Evolutionary conservation across 345 rosid genomes (phyloP).

Genomic region (Ceriops decandra): DNA sequence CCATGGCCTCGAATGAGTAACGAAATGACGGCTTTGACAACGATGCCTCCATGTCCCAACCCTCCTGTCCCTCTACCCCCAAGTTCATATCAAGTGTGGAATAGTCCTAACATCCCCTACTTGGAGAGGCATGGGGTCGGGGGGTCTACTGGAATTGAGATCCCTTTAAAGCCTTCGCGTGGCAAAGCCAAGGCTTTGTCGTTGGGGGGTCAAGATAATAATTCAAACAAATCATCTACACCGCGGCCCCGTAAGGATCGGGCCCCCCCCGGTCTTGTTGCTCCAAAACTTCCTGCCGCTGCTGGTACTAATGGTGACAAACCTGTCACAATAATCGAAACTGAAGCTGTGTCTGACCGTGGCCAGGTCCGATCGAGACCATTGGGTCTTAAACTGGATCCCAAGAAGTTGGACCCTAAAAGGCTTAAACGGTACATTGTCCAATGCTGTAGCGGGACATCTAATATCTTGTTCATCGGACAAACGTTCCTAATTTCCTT

Average conservation of each 20-base stretch:
- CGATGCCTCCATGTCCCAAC: not conserved
- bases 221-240: not conserved
- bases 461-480: too few species aligned
- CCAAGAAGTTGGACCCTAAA: conserved; percentile 26
- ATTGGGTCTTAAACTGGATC: conserved; percentile 2
- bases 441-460: too few species aligned
- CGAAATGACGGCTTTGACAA: not conserved
- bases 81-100: conserved; percentile 10
- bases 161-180: not conserved
- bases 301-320: not conserved
- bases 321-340: not conserved
- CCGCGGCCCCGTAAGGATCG: not conserved
- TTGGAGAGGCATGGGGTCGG: too few species aligned
- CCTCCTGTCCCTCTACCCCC: conserved; percentile 5
- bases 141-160: not conserved
- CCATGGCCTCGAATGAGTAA: not conserved
- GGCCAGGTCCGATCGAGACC: not conserved
- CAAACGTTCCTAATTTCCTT: too few species aligned
- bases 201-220: not conserved
- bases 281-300: not conserved
- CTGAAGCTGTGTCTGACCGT: too few species aligned
- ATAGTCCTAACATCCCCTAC: not conserved
- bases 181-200: not conserved
- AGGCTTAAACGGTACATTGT: conserved; percentile 30
- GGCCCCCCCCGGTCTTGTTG: not conserved